These are phyloP conservation scores for Boletales sp. DNA, from an alignment of 768 basidiomycete genomes.

Conservation along the genomic window DNA sequence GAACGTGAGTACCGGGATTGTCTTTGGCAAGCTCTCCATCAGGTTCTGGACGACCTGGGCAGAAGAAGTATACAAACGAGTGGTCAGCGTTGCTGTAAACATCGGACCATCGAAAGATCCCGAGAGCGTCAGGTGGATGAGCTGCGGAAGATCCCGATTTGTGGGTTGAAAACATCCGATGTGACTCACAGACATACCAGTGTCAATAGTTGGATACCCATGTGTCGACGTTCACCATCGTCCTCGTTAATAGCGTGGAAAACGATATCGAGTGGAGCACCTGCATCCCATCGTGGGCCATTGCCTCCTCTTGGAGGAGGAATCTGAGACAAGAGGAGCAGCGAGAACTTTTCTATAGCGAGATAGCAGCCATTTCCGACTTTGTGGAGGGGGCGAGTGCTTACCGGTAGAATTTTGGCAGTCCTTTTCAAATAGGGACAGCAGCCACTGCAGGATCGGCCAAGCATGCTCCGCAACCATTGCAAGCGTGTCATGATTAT, in stretches of 20 bases:
- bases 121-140: slow-evolving; percentile 40
- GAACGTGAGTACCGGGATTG: slow-evolving; percentile 35
- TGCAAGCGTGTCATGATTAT: slow-evolving; percentile 12
- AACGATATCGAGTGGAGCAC: slow-evolving; percentile 46
- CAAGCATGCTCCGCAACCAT: slow-evolving; percentile 63
- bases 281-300: slow-evolving; percentile 54
- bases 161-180: not conserved
- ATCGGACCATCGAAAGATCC: slow-evolving; percentile 34
- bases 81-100: slow-evolving; percentile 35
- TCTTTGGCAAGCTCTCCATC: slow-evolving; percentile 35
- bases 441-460: slow-evolving; percentile 67
- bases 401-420: slow-evolving; percentile 30
- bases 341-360: slow-evolving; percentile 41
- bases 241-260: slow-evolving; percentile 35
- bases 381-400: slow-evolving; percentile 1
- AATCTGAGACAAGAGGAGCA: slow-evolving; percentile 56
- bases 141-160: slow-evolving; percentile 23
- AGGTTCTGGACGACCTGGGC: slow-evolving; percentile 31
- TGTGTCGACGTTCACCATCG: slow-evolving; percentile 25
- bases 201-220: slow-evolving; percentile 35
- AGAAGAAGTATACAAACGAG: slow-evolving; percentile 30
- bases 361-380: slow-evolving; percentile 7
- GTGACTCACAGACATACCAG: slow-evolving; percentile 20
- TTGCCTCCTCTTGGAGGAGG: slow-evolving; percentile 47
- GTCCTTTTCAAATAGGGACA: slow-evolving; percentile 67